Evolutionary conservation across 2,329 filamentous ascomycete genomes (phyloP).

Genomic region (Paradendryphiella salina): DNA sequence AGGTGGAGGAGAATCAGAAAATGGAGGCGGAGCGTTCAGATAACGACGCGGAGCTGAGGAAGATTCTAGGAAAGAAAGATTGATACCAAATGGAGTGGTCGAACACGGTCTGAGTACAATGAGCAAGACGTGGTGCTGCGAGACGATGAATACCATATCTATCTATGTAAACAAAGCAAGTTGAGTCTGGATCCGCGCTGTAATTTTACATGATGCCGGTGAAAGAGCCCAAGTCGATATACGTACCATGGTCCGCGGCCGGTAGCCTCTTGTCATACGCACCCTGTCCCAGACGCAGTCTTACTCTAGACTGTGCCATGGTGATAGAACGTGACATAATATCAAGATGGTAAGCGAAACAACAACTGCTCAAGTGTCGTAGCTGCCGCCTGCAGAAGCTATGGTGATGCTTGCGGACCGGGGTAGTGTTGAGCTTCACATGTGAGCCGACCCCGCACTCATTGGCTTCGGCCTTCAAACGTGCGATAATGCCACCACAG

Average conservation of each 20-base stretch:
- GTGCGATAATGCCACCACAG: conserved; percentile 2
- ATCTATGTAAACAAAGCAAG: no score
- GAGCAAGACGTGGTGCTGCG: no score
- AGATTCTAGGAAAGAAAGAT: conserved; percentile 43
- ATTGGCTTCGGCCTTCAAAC: conserved; percentile 1
- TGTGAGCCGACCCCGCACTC: conserved; percentile 34
- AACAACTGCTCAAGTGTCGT: conserved; percentile 15
- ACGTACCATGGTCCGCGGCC: conserved; percentile 26
- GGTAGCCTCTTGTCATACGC: conserved; percentile 20
- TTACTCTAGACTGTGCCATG: neutral
- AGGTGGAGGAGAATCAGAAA: conserved; percentile 30
- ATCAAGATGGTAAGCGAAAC: conserved; percentile 10
- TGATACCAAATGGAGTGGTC: conserved; percentile 6
- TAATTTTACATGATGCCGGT: neutral
- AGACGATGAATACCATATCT: no score
- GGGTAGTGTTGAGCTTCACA: conserved; percentile 31
- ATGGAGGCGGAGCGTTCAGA: conserved; percentile 37
- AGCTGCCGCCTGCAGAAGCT: conserved; percentile 6
- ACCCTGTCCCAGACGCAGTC: conserved; percentile 4
- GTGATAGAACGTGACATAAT: conserved; percentile 4
- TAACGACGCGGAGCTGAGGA: conserved; percentile 47
- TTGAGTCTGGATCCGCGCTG: neutral
- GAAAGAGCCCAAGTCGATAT: neutral
- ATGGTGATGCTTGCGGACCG: conserved; percentile 11
- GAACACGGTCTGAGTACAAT: no score